phyloP scores from a whole-genome alignment of 805 yeast species.

The Alloascoidea africana region DNA sequence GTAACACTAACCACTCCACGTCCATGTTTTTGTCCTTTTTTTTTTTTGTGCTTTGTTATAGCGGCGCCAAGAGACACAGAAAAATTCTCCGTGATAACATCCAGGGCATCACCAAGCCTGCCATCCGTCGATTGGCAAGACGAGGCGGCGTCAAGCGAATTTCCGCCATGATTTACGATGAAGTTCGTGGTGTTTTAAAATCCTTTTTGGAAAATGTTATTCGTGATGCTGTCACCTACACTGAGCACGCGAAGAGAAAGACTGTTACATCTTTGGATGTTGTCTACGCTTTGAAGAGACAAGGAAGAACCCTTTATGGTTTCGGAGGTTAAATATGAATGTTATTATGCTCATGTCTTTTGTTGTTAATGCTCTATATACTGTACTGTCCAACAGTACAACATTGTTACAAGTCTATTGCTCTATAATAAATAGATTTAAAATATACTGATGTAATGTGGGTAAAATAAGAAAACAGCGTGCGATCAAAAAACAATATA shows the following conservation, averaged over 20 bases:
- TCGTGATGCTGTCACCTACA: slow-evolving; percentile 98
- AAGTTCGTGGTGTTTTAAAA: slow-evolving; percentile 93
- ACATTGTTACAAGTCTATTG: no score
- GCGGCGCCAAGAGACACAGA: slow-evolving; percentile 99
- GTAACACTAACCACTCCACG: no score
- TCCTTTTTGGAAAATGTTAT: slow-evolving; percentile 93
- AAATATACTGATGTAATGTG: no score
- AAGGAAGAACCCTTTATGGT: slow-evolving; percentile 99
- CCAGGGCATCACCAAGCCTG: slow-evolving; percentile 99
- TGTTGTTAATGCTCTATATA: no score
- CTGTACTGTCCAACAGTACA: no score
- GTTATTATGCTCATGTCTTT: no score
- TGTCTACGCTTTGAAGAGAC: slow-evolving; percentile 98
- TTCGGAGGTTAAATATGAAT: slow-evolving; percentile 98
- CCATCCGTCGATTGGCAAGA: slow-evolving; percentile 99
- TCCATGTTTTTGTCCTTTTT: neutral
- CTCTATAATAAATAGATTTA: no score
- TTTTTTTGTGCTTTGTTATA: slow-evolving; percentile 5
- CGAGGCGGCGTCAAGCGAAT: slow-evolving; percentile 99
- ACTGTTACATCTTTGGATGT: slow-evolving; percentile 98
- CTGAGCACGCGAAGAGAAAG: slow-evolving; percentile 99
- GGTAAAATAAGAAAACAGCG: no score
- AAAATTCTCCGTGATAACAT: slow-evolving; percentile 98
- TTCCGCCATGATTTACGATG: slow-evolving; percentile 96
- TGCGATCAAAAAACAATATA: no score